These are phyloP conservation scores for Tuber calosporum DNA, from an alignment of 495 filamentous ascomycete species.

Conservation along the genomic window DNA sequence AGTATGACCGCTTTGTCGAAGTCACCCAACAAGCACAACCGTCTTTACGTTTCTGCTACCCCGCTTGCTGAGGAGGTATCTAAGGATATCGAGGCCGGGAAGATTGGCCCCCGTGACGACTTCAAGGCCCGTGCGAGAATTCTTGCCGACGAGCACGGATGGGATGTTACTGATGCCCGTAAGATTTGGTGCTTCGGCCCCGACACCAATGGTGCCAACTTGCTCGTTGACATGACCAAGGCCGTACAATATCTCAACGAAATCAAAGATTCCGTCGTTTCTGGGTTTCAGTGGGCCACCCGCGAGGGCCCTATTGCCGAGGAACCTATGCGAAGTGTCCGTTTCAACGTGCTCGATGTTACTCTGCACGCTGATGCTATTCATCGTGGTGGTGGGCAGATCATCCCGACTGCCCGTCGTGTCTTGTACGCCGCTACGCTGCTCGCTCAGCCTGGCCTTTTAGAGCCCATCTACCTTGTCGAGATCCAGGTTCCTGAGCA, in stretches of 20 bases:
- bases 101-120: conserved; percentile 92
- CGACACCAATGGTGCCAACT: conserved; percentile 93
- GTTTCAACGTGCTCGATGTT: conserved; percentile 99
- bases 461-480: conserved; percentile 97
- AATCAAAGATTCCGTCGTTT: conserved; percentile 99
- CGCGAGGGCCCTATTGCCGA: conserved; percentile 95
- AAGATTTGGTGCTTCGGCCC: conserved; percentile 99
- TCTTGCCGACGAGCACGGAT: conserved; percentile 92
- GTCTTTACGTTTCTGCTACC: conserved; percentile 87
- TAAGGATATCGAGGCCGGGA: conserved; percentile 82
- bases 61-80: conserved; percentile 86
- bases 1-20: conserved; percentile 97
- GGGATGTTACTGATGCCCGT: conserved; percentile 99
- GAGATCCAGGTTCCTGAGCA: conserved; percentile 98
- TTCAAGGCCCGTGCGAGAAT: conserved; percentile 98
- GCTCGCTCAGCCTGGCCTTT: conserved; percentile 79
- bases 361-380: conserved; percentile 99
- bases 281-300: conserved; percentile 99
- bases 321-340: conserved; percentile 92
- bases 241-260: conserved; percentile 99
- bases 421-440: conserved; percentile 89
- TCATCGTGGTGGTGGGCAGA: conserved; percentile 96
- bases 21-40: conserved; percentile 99
- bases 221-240: conserved; percentile 99
- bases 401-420: conserved; percentile 97